phyloP scores from a whole-genome alignment of 2,329 filamentous ascomycete species.

The Periconia sp. region DNA sequence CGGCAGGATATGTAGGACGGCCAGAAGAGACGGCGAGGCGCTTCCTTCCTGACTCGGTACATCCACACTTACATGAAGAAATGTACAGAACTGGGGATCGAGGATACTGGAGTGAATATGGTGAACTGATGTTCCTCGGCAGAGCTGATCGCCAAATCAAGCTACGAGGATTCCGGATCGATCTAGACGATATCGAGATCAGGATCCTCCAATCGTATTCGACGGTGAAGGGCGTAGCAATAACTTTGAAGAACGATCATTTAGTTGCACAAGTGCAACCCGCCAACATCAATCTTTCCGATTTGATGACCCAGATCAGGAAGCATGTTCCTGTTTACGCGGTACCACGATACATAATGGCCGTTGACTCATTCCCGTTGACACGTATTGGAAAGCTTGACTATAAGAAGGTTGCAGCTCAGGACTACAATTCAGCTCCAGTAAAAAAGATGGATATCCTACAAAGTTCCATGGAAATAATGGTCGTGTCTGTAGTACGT shows the following conservation, averaged over 20 bases:
- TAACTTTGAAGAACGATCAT: slow-evolving; percentile 27
- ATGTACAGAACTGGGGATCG: slow-evolving; percentile 55
- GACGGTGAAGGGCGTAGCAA: slow-evolving; percentile 24
- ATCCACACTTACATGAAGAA: slow-evolving; percentile 14
- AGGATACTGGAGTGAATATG: slow-evolving; percentile 42
- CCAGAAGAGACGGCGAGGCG: slow-evolving; percentile 34
- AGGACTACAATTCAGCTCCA: not conserved
- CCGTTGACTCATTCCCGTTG: slow-evolving; percentile 34
- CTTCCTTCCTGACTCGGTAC: slow-evolving; percentile 40
- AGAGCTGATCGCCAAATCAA: slow-evolving; percentile 53
- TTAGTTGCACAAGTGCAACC: slow-evolving; percentile 39
- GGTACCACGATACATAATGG: slow-evolving; percentile 28
- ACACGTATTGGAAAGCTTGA: slow-evolving; percentile 42
- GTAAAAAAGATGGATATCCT: not conserved
- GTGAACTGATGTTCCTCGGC: slow-evolving; percentile 48
- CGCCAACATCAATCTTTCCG: slow-evolving; percentile 10
- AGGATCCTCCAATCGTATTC: slow-evolving; percentile 16
- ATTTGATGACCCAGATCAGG: slow-evolving; percentile 5
- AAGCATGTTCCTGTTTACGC: slow-evolving; percentile 22
- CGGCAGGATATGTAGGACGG: slow-evolving; percentile 49
- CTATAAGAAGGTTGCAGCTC: slow-evolving; percentile 31
- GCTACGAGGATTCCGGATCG: slow-evolving; percentile 46
- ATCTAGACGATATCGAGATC: slow-evolving; percentile 49
- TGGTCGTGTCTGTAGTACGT: slow-evolving; percentile 4
- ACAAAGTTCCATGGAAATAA: not conserved